Evolutionary conservation across 345 rosid species (phyloP), one percentile per base, ranked within the genome.

Genomic region (Noccaea bulbosa): DNA sequence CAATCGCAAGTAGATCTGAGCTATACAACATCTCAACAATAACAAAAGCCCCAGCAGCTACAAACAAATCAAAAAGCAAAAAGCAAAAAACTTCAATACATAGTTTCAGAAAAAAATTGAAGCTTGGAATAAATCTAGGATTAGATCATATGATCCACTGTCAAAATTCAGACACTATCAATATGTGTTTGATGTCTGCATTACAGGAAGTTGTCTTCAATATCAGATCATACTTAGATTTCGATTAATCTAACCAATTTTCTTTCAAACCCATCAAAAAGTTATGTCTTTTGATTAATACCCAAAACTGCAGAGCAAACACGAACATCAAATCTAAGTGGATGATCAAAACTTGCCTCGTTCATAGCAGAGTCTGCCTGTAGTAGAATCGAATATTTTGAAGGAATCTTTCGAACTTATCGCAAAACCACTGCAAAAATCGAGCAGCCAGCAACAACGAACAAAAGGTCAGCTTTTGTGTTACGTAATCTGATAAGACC

Each of bases 1-100:
- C 97, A 80, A 93, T 81, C 49, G 98, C 98, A 45, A 93, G 92
- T 48, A 93, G 97, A 83, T 86, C 90, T 39, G 97, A 82, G 80
- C 90, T 77, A 67, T 87, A 88, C 63, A 93, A 85, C 98, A 93
- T 93, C 71, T 93, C 97, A 49, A 90, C 98, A 71, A 93, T 78
- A 53, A 58, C 57, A 71, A 84, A 93, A 77, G 87, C 89, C 70
- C 97, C 98, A 74, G 70, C 76, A 81, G 83, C 98, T 93, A 78
- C 3, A 52, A 48, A 41, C 67, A 70, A 14, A n/a, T n/a, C 41
- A 60, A 77, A 67, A 64, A n/a, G 4, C 8, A 16, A 60, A 68
- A 58, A 69, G 15, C 70, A 71, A 65, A 49, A 35, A 57, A 50
- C 70, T 47, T 68, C 66, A 70, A 54, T 45, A 9, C 56, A 67